Evolutionary conservation across 805 yeast species (phyloP), one percentile per base, ranked within the genome.

Genomic region (Suhomyces vadensis): DNA sequence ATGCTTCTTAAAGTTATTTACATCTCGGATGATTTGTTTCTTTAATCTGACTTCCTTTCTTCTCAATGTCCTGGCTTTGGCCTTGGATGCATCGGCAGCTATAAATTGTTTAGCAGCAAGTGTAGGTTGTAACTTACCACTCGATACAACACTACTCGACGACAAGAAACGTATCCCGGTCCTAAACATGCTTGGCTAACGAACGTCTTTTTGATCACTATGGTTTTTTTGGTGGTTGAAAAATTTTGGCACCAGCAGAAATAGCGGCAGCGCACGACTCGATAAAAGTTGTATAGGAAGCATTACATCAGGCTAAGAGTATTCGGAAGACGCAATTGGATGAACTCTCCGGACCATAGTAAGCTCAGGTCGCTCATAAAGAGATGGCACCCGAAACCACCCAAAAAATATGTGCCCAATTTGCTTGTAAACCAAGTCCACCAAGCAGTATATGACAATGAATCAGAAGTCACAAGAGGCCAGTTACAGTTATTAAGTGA

Each of bases 1-100:
- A 46, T 67, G 69, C 53, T 71, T 69, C 50, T 71, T 71, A 48
- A 67, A 62, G 56, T 69, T 69, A 53, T 71, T 67, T 29, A 67
- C 66, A 45, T 67, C 73, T 49, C 70, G 57, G 31, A 64, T 55
- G 48, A 71, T 69, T 49, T 67, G 73, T 39, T 69, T 63, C 58
- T 69, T 71, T 51, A 70, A 58, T 50, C 71, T 63, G 43, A 56
- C 55, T 51, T 71, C 75, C 53, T 58, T 70, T 51, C 67, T 61
- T 50, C 66, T 64, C 42, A 71, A 57, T 26, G 66, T 56, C 47
- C 60, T 64, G 31, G 62, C 56, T 43, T 63, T 64, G 29, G 68
- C 60, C 35, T 57, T 57, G 41, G 66, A 52, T 10, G 73, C 67
- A 31, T 60, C 54, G 16, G 55, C 55, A 2, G 67, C 64, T 11